phyloP scores from a whole-genome alignment of 1,139 yeast species.

The Blastobotrys ciferrii region DNA sequence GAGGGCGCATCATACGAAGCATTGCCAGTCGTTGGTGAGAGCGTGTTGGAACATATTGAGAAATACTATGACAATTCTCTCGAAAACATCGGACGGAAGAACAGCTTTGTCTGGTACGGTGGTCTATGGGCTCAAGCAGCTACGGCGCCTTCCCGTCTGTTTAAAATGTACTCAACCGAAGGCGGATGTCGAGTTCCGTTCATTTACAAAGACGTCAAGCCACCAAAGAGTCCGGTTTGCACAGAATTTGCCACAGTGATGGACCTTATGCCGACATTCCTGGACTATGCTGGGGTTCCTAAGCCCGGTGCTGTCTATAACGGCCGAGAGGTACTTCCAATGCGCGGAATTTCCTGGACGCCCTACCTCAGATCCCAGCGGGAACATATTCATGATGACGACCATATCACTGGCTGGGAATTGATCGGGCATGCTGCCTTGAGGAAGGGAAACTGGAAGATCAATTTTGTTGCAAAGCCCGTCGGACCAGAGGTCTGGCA shows the following conservation, averaged over 20 bases:
- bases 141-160: conserved; percentile 54
- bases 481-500: conserved; percentile 53
- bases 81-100: conserved; percentile 48
- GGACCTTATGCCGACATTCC: conserved; percentile 55
- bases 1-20: conserved; percentile 59
- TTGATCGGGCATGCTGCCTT: conserved; percentile 55
- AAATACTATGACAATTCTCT: conserved; percentile 43
- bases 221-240: conserved; percentile 12
- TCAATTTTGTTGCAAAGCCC: conserved; percentile 49
- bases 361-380: conserved; percentile 11
- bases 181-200: conserved; percentile 58
- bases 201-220: conserved; percentile 32
- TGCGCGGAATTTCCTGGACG: conserved; percentile 47
- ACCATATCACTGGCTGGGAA: conserved; percentile 56
- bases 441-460: conserved; percentile 49
- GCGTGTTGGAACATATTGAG: conserved; percentile 34
- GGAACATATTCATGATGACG: conserved; percentile 40
- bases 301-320: conserved; percentile 45
- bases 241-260: conserved; percentile 50
- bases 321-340: conserved; percentile 42
- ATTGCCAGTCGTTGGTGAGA: conserved; percentile 41
- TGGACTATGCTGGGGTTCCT: conserved; percentile 46
- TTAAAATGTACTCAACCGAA: conserved; percentile 51
- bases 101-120: conserved; percentile 52
- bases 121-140: conserved; percentile 68